Percentiles rank a stretch among this genome's conserved stretches.
These are phyloP conservation scores for Cyberlindnera maclurae DNA, from an alignment of 805 yeast genomes.

Conservation along the genomic window DNA sequence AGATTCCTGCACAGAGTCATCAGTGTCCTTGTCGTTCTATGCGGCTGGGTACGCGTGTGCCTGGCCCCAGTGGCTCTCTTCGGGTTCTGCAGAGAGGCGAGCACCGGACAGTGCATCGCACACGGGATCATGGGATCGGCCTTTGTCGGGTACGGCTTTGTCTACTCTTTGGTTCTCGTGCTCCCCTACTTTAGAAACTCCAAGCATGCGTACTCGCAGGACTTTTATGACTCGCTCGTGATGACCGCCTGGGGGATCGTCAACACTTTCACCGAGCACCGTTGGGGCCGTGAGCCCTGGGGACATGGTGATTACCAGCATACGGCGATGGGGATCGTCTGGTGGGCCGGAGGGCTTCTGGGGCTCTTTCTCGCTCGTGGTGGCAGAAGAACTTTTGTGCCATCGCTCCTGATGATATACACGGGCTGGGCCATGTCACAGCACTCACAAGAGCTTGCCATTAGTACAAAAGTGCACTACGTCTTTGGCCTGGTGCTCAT, in stretches of 20 bases:
- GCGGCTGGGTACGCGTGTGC: constrained; percentile 76
- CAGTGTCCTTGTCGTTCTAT: constrained; percentile 39
- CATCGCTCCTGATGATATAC: constrained; percentile 72
- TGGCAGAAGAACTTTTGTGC: constrained; percentile 65
- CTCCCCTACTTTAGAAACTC: constrained; percentile 67
- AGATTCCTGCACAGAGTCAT: constrained; percentile 34
- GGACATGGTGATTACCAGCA: constrained; percentile 91
- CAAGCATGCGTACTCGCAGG: constrained; percentile 57
- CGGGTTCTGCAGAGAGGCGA: constrained; percentile 79
- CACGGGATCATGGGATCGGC: constrained; percentile 97
- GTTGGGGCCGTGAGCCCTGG: constrained; percentile 91
- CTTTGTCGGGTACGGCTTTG: constrained; percentile 72
- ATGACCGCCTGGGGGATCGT: constrained; percentile 90
- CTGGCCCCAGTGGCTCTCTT: constrained; percentile 78
- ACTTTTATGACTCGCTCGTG: constrained; percentile 71
- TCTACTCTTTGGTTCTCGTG: constrained; percentile 57
- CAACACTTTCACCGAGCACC: constrained; percentile 92
- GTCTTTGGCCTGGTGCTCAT: constrained; percentile 80
- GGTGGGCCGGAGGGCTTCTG: constrained; percentile 92
- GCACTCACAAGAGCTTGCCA: constrained; percentile 67
- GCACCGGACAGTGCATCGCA: constrained; percentile 92
- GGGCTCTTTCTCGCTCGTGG: constrained; percentile 73
- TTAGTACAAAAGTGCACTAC: constrained; percentile 82
- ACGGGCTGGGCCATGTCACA: constrained; percentile 96
- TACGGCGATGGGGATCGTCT: constrained; percentile 91